Percentiles rank a stretch among this genome's conserved stretches.
These are phyloP conservation scores for Pulveroboletus sp. DNA, from an alignment of 1,284 basidiomycete genomes.

Conservation along the genomic window DNA sequence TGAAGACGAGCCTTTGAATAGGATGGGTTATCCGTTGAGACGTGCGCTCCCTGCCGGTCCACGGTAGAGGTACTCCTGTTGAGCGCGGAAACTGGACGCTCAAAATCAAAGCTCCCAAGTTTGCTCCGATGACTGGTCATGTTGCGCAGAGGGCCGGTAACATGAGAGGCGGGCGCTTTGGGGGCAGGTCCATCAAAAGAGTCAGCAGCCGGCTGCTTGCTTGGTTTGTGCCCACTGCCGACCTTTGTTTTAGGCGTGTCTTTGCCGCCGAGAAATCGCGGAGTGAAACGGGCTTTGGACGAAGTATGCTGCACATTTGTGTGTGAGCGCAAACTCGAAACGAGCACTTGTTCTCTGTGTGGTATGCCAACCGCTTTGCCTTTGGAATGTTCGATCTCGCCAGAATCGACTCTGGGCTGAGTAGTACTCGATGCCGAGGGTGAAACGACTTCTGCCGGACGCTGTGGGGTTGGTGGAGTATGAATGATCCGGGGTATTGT, in stretches of 20 bases:
- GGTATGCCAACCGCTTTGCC: conserved; percentile 16
- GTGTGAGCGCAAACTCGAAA: conserved; percentile 27
- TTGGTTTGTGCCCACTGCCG: conserved; percentile 23
- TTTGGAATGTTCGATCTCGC: conserved; percentile 17
- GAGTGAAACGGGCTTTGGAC: conserved; percentile 33
- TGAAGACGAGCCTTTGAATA: conserved; percentile 17
- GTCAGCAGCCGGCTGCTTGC: conserved; percentile 1
- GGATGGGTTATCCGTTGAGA: conserved; percentile 6
- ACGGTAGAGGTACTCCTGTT: conserved; percentile 34
- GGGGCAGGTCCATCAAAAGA: conserved; percentile 9
- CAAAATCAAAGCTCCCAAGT: conserved; percentile 75
- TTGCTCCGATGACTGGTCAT: conserved; percentile 42
- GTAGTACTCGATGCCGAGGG: conserved; percentile 4
- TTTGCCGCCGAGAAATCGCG: conserved; percentile 33
- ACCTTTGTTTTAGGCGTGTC: conserved; percentile 30
- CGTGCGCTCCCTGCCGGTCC: conserved; percentile 18
- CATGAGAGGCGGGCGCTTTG: conserved; percentile 10
- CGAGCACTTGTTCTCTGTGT: conserved; percentile 32
- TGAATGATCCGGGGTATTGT: conserved; percentile 41
- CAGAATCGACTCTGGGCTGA: conserved; percentile 11
- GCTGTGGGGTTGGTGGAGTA: conserved; percentile 46
- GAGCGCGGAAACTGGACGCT: conserved; percentile 50
- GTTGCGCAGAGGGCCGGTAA: conserved; percentile 22
- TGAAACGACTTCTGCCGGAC: conserved; percentile 24
- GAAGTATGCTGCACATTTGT: conserved; percentile 1